Evolutionary conservation across 2,329 filamentous ascomycete genomes (phyloP).

Genomic region (Parastagonospora nodorum): DNA sequence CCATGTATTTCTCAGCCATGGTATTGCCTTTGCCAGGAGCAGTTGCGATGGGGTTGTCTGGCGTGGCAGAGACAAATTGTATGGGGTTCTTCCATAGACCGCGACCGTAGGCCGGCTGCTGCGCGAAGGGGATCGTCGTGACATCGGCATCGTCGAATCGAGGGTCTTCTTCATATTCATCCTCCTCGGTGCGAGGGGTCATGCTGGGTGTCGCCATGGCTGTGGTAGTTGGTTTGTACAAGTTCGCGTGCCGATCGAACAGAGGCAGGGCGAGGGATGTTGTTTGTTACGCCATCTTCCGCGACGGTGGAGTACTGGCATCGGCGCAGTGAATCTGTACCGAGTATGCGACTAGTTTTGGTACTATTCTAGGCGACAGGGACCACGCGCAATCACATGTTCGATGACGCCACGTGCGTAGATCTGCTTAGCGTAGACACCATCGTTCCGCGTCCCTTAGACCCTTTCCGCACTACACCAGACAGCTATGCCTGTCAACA

Average conservation of each 20-base stretch:
- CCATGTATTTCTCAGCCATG: constrained; percentile 67
- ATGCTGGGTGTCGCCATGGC: constrained; percentile 13
- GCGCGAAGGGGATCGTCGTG: constrained; percentile 62
- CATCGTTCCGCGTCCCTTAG: constrained; percentile 28
- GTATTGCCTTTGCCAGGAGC: constrained; percentile 53
- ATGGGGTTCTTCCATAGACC: constrained; percentile 67
- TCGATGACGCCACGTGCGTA: constrained; percentile 33
- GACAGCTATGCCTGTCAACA: constrained; percentile 64
- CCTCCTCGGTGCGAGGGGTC: constrained; percentile 5
- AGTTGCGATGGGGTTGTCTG: constrained; percentile 21
- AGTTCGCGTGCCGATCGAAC: neutral
- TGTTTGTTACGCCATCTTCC: neutral
- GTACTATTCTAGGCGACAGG: constrained; percentile 13
- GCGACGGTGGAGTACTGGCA: constrained; percentile 16
- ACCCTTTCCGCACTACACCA: constrained; percentile 25
- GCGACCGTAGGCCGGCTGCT: constrained; percentile 63
- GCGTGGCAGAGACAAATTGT: constrained; percentile 61
- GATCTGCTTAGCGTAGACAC: constrained; percentile 27
- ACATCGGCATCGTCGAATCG: constrained; percentile 55
- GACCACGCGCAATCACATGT: constrained; percentile 31
- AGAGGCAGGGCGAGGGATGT: neutral
- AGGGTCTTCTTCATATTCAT: constrained; percentile 19
- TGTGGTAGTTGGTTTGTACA: neutral
- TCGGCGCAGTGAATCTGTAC: constrained; percentile 1
- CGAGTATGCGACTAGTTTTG: neutral